Percentiles rank a stretch among this genome's conserved stretches.
These are phyloP conservation scores for Xerocomus nothofagi DNA, from an alignment of 1,284 basidiomycete genomes.

Conservation along the genomic window DNA sequence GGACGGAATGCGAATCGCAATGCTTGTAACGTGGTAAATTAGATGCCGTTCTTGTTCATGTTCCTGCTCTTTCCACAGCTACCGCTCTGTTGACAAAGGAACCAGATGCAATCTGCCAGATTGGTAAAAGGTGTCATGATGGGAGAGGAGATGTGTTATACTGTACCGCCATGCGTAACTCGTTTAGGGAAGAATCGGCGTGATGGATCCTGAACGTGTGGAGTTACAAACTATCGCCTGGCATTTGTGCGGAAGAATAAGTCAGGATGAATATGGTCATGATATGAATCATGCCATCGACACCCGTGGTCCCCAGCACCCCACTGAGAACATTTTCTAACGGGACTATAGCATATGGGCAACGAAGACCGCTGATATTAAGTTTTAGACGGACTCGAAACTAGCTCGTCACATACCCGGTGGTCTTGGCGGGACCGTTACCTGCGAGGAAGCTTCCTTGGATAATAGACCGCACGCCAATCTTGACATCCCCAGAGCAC, in stretches of 20 bases:
- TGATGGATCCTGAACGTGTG: constrained; percentile 1
- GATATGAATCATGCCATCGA: background rate
- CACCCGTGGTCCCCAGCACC: background rate
- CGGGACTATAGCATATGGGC: too few species aligned
- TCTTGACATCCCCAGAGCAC: background rate
- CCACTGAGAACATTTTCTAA: too few species aligned
- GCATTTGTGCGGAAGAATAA: background rate
- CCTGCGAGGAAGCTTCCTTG: constrained; percentile 8
- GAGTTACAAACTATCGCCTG: background rate
- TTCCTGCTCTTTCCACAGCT: background rate
- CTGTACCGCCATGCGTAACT: background rate
- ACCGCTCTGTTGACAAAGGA: background rate
- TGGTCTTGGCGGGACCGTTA: constrained; percentile 6
- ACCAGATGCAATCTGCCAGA: background rate
- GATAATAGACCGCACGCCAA: background rate
- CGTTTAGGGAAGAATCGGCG: background rate
- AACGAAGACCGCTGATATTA: too few species aligned
- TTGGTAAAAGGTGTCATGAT: background rate
- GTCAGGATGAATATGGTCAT: constrained; percentile 1
- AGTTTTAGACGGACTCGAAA: too few species aligned
- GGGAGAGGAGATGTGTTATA: background rate
- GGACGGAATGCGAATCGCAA: constrained; percentile 2
- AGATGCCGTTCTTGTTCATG: background rate
- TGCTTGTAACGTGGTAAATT: background rate
- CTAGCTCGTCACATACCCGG: constrained; percentile 4